A percentile compares a stretch with the other conserved stretches of the same genome.
These are phyloP conservation scores for Ramularia collo-cygni DNA, from an alignment of 2,329 filamentous ascomycete species.

Conservation along the genomic window DNA sequence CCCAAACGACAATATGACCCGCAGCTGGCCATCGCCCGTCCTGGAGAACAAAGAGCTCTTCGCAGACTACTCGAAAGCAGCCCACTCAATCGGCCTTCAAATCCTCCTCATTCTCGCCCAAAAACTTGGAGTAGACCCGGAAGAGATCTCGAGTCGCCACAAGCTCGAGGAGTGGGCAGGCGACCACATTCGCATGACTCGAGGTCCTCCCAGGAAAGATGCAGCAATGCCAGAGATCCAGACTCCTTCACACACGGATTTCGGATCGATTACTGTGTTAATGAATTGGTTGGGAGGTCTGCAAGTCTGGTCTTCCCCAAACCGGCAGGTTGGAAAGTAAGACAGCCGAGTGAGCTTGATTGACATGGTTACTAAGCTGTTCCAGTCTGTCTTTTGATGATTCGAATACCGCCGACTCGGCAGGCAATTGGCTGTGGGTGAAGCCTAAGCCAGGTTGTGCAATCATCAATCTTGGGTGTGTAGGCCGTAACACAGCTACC, in stretches of 20 bases:
- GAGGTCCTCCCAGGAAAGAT: conserved; percentile 40
- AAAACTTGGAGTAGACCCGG: conserved; percentile 37
- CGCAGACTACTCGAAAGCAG: conserved; percentile 38
- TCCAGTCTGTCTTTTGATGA: conserved; percentile 14
- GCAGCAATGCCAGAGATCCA: conserved; percentile 31
- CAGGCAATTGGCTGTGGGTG: conserved; percentile 46
- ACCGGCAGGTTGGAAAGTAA: conserved; percentile 16
- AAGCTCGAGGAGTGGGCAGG: conserved; percentile 37
- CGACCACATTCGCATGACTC: conserved; percentile 48
- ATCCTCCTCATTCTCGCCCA: conserved; percentile 42
- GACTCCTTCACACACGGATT: conserved; percentile 46
- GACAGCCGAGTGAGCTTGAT: no score
- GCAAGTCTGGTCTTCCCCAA: conserved; percentile 37
- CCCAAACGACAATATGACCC: conserved; percentile 26
- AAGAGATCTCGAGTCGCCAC: conserved; percentile 42
- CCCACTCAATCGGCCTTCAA: conserved; percentile 41
- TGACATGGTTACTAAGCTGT: no score
- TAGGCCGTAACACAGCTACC: no score
- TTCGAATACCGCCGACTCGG: conserved; percentile 11
- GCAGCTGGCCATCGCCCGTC: conserved; percentile 23
- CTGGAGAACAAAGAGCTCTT: conserved; percentile 28
- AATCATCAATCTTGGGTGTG: conserved; percentile 38
- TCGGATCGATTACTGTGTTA: conserved; percentile 48
- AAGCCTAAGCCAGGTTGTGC: conserved; percentile 43
- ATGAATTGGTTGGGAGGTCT: conserved; percentile 52